Conservation (phyloP, 2,329 filamentous ascomycete genomes). For the Clonostachys rosea region DNA sequence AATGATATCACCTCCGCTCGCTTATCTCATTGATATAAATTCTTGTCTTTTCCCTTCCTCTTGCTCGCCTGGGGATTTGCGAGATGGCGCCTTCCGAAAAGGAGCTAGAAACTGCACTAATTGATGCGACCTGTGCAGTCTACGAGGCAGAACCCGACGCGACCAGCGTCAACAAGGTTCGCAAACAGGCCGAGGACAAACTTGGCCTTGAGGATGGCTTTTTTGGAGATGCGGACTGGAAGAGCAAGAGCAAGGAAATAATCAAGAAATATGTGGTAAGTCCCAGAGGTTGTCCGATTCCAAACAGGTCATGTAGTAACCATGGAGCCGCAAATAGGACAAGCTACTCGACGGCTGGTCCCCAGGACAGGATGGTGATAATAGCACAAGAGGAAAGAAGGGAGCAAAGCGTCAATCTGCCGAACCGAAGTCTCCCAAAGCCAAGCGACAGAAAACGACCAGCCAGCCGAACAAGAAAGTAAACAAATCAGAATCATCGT, state of each 20-base stretch:
- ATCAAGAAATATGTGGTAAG: slow-evolving; percentile 52
- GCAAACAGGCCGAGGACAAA: slow-evolving; percentile 44
- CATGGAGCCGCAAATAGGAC: slow-evolving; percentile 14
- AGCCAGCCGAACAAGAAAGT: slow-evolving; percentile 18
- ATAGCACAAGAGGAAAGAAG: slow-evolving; percentile 16
- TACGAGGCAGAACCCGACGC: slow-evolving; percentile 37
- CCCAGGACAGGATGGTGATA: slow-evolving; percentile 7
- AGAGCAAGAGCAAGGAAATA: slow-evolving; percentile 51
- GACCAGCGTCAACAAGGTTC: slow-evolving; percentile 53
- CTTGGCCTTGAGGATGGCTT: slow-evolving; percentile 45
- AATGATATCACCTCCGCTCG: too few relatives aligned
- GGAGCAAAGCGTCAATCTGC: slow-evolving; percentile 24
- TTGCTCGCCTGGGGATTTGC: slow-evolving; percentile 4
- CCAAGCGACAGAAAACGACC: slow-evolving; percentile 31
- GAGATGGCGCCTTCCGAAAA: slow-evolving; percentile 34
- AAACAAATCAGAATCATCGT: slow-evolving; percentile 24
- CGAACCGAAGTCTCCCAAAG: slow-evolving; percentile 24
- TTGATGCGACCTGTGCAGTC: slow-evolving; percentile 38
- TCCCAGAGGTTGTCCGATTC: slow-evolving; percentile 4
- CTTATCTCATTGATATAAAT: too few relatives aligned
- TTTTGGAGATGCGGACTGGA: slow-evolving; percentile 47
- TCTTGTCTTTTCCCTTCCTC: too few relatives aligned
- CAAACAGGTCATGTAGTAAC: neutral
- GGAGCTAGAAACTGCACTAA: slow-evolving; percentile 38
- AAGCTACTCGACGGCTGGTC: slow-evolving; percentile 28